Evolutionary conservation across 352 stramenopile genomes (phyloP).

Genomic region (Pythium utonaiense): DNA sequence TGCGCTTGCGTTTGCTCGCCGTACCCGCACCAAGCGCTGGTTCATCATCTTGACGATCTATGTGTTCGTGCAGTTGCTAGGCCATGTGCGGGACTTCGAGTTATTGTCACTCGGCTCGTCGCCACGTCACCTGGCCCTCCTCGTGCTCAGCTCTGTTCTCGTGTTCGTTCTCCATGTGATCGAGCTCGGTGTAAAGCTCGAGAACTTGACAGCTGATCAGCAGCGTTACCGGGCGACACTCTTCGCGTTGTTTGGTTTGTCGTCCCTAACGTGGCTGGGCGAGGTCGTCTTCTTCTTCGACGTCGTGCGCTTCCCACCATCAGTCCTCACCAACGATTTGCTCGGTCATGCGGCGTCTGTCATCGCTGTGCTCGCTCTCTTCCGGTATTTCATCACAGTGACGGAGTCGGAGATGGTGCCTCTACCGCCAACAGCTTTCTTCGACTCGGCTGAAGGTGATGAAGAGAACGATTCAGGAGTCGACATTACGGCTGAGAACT

Average conservation of each 20-base stretch:
- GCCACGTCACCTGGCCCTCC: slow-evolving; percentile 41
- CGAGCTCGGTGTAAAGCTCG: slow-evolving; percentile 36
- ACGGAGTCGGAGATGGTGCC: slow-evolving; percentile 61
- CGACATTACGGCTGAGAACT: slow-evolving; percentile 72
- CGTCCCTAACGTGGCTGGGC: slow-evolving; percentile 56
- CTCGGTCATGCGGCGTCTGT: slow-evolving; percentile 40
- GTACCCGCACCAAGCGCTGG: slow-evolving; percentile 37
- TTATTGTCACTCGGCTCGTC: slow-evolving; percentile 28
- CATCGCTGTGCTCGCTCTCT: slow-evolving; percentile 35
- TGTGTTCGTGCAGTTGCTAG: slow-evolving; percentile 31
- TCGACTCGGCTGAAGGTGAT: slow-evolving; percentile 46
- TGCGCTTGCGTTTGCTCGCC: slow-evolving; percentile 8
- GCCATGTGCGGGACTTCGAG: slow-evolving; percentile 33
- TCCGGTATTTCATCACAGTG: slow-evolving; percentile 41
- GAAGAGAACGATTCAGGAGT: slow-evolving; percentile 43
- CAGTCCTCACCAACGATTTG: slow-evolving; percentile 38
- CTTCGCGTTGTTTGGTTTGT: slow-evolving; percentile 51
- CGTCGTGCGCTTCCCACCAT: slow-evolving; percentile 38
- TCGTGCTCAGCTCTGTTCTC: slow-evolving; percentile 41
- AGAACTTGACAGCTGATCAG: slow-evolving; percentile 39
- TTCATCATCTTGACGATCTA: slow-evolving; percentile 43
- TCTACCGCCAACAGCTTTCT: slow-evolving; percentile 71
- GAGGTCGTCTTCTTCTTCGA: slow-evolving; percentile 59
- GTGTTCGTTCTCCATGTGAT: slow-evolving; percentile 51
- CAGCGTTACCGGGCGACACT: slow-evolving; percentile 54